phyloP scores from a whole-genome alignment of 169 alveolate species.

The Cyclospora cayetanensis region DNA sequence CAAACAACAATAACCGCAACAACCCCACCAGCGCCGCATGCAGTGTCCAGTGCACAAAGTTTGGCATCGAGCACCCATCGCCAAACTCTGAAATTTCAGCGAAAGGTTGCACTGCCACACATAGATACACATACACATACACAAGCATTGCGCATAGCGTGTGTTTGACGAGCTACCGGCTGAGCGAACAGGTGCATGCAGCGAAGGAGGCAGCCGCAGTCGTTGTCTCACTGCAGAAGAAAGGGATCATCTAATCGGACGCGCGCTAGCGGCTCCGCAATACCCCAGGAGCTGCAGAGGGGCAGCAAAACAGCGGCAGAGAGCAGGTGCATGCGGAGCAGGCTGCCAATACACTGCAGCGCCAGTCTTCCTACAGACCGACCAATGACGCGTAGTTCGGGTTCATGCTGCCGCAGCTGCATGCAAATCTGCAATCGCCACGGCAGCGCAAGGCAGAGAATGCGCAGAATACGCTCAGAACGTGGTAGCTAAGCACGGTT shows the following conservation, averaged over 20 bases:
- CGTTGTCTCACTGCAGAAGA: neutral
- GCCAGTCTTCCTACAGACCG: neutral
- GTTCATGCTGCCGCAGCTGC: conserved; percentile 27
- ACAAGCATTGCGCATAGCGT: too few relatives aligned
- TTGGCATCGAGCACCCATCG: too few relatives aligned
- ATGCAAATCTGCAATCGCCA: neutral
- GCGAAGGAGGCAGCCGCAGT: neutral
- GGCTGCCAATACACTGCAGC: conserved; percentile 16
- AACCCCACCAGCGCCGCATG: neutral
- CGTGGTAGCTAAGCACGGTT: too few relatives aligned
- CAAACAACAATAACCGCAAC: neutral
- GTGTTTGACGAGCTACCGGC: too few relatives aligned
- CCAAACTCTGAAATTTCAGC: too few relatives aligned
- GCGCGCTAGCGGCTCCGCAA: neutral
- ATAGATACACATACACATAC: too few relatives aligned
- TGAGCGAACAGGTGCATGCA: too few relatives aligned
- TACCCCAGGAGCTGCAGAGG: neutral
- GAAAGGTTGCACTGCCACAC: too few relatives aligned
- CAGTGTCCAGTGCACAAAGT: too few relatives aligned
- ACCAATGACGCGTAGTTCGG: neutral
- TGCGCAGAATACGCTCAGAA: too few relatives aligned
- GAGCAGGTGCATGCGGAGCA: neutral
- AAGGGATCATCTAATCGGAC: neutral
- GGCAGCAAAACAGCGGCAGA: conserved; percentile 30
- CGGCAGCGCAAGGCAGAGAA: too few relatives aligned